Evolutionary conservation across 345 rosid species (phyloP).

Genomic region (Pistacia integerrima): DNA sequence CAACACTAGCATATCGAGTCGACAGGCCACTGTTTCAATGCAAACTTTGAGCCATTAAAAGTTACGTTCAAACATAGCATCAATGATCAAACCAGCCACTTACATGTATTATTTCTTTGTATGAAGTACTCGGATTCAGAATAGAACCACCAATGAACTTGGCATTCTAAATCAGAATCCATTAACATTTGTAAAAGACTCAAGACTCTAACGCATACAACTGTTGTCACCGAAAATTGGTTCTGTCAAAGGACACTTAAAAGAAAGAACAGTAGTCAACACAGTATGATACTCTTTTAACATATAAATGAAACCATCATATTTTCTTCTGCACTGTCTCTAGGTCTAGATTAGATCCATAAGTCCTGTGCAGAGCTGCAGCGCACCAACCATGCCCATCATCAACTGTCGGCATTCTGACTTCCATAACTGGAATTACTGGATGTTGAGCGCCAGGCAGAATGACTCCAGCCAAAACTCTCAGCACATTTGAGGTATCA

Average conservation of each 20-base stretch:
- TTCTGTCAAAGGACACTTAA: background rate
- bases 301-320: constrained; percentile 4
- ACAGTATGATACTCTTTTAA: background rate
- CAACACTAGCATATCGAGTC: background rate
- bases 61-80: background rate
- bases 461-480: constrained; percentile 67
- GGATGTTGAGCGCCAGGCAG: constrained; percentile 65
- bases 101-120: background rate
- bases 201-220: background rate
- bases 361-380: constrained; percentile 55
- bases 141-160: background rate
- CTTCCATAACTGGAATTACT: constrained; percentile 69
- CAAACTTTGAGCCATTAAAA: background rate
- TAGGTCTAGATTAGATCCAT: constrained; percentile 61
- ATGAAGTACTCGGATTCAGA: background rate
- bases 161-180: background rate
- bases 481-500: constrained; percentile 62
- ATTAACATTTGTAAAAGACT: background rate
- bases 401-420: constrained; percentile 89
- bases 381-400: constrained; percentile 91
- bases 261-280: background rate
- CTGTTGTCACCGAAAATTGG: background rate
- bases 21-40: background rate
- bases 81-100: background rate
- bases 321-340: constrained; percentile 61